Evolutionary conservation across 1,284 basidiomycete species (phyloP).

Genomic region (Apiotrichum porosum): DNA sequence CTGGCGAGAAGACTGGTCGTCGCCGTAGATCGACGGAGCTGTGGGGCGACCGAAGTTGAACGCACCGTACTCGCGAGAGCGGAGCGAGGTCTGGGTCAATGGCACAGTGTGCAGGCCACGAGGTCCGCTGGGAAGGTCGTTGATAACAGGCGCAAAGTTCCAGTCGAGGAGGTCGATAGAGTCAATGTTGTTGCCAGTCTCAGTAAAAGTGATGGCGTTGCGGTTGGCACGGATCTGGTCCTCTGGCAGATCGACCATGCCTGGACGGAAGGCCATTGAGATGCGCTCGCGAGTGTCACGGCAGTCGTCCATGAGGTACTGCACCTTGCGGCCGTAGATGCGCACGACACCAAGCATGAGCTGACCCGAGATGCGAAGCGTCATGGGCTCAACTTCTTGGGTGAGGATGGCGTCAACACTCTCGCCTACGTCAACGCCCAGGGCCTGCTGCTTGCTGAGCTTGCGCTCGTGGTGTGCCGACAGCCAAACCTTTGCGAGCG

Average conservation of each 20-base stretch:
- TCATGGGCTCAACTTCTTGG: conserved; percentile 77
- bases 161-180: conserved; percentile 42
- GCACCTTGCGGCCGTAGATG: conserved; percentile 95
- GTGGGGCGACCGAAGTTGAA: conserved; percentile 43
- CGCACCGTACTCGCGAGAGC: conserved; percentile 39
- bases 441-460: conserved; percentile 88
- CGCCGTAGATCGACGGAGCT: conserved; percentile 49
- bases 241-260: conserved; percentile 88
- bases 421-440: conserved; percentile 90
- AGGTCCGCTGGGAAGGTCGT: conserved; percentile 1
- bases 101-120: conserved; percentile 19
- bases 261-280: conserved; percentile 91
- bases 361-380: conserved; percentile 89
- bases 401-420: conserved; percentile 79
- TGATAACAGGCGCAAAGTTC: conserved; percentile 19
- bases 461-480: conserved; percentile 98
- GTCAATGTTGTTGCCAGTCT: conserved; percentile 12
- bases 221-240: conserved; percentile 83
- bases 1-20: conserved; percentile 29
- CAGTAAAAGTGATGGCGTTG: conserved; percentile 54
- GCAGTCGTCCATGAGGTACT: conserved; percentile 95
- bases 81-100: conserved; percentile 25
- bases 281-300: conserved; percentile 94
- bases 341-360: conserved; percentile 91
- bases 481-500: conserved; percentile 94